These are phyloP conservation scores for Trichophaea hybrida DNA, from an alignment of 2,329 filamentous ascomycete genomes.

Conservation along the genomic window DNA sequence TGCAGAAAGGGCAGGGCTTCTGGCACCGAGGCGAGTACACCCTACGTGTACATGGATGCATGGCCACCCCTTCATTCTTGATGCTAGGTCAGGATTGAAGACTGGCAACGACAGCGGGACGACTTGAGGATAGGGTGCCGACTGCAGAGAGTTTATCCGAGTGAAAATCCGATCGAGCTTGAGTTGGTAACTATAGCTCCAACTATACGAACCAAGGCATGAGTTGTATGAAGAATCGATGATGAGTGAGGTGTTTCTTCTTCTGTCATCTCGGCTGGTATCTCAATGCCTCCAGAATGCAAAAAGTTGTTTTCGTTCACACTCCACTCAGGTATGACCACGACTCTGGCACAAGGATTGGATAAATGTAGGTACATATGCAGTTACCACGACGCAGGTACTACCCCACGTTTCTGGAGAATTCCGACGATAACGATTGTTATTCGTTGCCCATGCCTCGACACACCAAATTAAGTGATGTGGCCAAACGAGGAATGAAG, in stretches of 20 bases:
- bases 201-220: neutral
- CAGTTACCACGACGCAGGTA: neutral
- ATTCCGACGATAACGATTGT: too few species aligned
- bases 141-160: neutral
- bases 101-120: neutral
- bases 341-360: neutral
- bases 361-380: neutral
- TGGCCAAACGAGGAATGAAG: too few species aligned
- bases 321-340: neutral
- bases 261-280: neutral
- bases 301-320: neutral
- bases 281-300: neutral
- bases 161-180: neutral
- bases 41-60: neutral
- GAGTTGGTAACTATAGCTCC: neutral
- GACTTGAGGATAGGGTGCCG: neutral
- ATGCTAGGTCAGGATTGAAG: neutral
- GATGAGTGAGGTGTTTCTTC: neutral
- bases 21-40: neutral
- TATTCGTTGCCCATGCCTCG: too few species aligned
- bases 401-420: neutral
- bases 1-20: neutral
- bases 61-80: neutral
- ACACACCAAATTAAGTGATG: too few species aligned
- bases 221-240: neutral